phyloP scores from a whole-genome alignment of 176 grass and related monocot species.

The Paspalum vaginatum region DNA sequence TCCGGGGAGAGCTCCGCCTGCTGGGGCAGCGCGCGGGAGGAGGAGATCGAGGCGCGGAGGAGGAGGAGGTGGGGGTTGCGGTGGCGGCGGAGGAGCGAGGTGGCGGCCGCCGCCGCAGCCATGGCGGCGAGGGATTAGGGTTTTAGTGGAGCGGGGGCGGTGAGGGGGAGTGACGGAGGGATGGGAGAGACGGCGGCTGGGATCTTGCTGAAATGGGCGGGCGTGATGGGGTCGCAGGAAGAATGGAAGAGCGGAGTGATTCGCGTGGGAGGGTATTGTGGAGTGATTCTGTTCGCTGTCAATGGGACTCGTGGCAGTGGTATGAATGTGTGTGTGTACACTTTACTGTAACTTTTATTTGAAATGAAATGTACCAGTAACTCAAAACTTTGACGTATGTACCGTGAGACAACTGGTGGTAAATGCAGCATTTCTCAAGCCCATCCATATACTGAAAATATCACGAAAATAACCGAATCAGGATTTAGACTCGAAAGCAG shows the following conservation, averaged over 20 bases:
- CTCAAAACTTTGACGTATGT: too few relatives aligned
- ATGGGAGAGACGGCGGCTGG: constrained; percentile 31
- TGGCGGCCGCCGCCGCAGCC: constrained; percentile 60
- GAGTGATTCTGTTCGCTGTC: too few relatives aligned
- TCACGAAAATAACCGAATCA: too few relatives aligned
- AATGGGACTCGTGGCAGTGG: too few relatives aligned
- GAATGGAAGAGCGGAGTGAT: not conserved
- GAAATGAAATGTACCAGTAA: too few relatives aligned
- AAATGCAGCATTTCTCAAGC: too few relatives aligned
- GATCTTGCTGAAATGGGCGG: constrained; percentile 29
- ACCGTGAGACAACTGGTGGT: too few relatives aligned
- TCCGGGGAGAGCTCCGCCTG: constrained; percentile 61
- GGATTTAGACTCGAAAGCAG: too few relatives aligned
- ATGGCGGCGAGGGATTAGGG: constrained; percentile 67
- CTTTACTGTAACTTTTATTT: too few relatives aligned
- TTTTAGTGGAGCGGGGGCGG: constrained; percentile 33
- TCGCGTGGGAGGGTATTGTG: too few relatives aligned
- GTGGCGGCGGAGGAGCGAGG: constrained; percentile 58
- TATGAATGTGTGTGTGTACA: too few relatives aligned
- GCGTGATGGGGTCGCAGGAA: not conserved
- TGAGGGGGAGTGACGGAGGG: constrained; percentile 10
- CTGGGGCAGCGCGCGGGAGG: constrained; percentile 67
- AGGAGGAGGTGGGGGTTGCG: constrained; percentile 30
- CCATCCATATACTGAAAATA: too few relatives aligned
- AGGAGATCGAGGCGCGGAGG: constrained; percentile 68